phyloP scores from a whole-genome alignment of 2,329 filamentous ascomycete genomes.

The Ambrosiella cleistominuta region DNA sequence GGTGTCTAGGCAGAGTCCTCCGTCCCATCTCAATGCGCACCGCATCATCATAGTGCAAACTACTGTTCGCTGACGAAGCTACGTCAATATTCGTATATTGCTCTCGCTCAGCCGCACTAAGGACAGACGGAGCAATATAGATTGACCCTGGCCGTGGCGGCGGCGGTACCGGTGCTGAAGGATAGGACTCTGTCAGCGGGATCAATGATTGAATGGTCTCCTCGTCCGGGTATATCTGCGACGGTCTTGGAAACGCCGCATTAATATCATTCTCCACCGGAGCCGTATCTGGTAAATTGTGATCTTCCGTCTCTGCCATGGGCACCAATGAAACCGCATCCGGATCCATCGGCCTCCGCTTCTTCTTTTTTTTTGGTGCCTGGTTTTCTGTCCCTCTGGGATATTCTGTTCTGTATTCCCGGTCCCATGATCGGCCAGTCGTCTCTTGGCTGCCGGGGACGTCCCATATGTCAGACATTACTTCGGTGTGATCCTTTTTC shows the following conservation, averaged over 20 bases:
- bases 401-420: background rate
- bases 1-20: background rate
- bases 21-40: background rate
- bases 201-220: conserved; percentile 1
- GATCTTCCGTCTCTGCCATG: background rate
- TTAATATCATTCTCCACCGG: background rate
- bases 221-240: conserved; percentile 3
- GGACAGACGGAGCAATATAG: conserved; percentile 2
- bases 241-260: background rate
- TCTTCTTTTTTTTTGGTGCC: background rate
- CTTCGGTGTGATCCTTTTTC: background rate
- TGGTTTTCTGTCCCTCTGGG: background rate
- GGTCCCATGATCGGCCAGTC: background rate
- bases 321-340: background rate
- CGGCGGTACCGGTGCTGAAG: background rate
- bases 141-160: background rate
- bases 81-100: background rate
- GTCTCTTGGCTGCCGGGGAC: background rate
- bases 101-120: background rate
- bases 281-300: background rate
- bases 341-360: background rate
- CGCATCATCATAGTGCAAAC: background rate
- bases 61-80: background rate
- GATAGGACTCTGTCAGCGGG: conserved; percentile 1
- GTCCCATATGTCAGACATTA: background rate